Base-by-base conservation (phyloP, 1,284 basidiomycete genomes). In the Trichosporon sp. region DNA sequence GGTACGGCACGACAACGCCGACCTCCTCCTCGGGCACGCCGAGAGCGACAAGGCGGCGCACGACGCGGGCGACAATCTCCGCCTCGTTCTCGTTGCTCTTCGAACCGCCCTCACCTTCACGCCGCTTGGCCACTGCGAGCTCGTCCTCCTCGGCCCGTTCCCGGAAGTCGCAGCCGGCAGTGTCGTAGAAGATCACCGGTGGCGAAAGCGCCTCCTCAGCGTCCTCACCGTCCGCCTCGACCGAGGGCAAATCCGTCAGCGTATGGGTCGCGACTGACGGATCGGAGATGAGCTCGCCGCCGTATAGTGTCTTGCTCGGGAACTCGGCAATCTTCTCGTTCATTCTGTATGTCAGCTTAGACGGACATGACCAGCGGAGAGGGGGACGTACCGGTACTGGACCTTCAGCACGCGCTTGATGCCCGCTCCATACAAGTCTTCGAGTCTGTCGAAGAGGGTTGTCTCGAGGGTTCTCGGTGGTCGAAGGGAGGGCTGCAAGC, bases 1-100 rank as follows among this genome's bases (percentile, higher is more conserved):
- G 93, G 81, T 97, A 97, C 87, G 97, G 95, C 3, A 94, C 92
- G 70, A 99, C 91, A 65, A 99, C 87, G 1, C 93, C 92, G 67
- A 99, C 93, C 75, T 95, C 91, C 0, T 83, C 83, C 0, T 92
- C 87, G 0, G 86, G 79, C 0, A 99, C 82, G 0, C 94, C 93
- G 2, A 87, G 85, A 6, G 81, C 82, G 69, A 94, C 92, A 78
- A 98, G 83, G 74, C 87, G 89, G 47, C 89, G 87, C 0, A 94
- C 89, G 89, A 94, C 95, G 69, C 86, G 86, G 74, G 88, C 89
- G 0, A 97, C 94, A 1, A 98, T 86, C 11, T 87, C 88, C 0
- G 90, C 93, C 77, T 99, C 96, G 78, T 98, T 97, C 82, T 94
- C 92, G 76, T 99, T 99, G 75, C 89, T 91, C 75, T 91, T 88